These are phyloP conservation scores for Cladobotryum protrusum DNA, from an alignment of 2,329 filamentous ascomycete species.

Conservation along the genomic window DNA sequence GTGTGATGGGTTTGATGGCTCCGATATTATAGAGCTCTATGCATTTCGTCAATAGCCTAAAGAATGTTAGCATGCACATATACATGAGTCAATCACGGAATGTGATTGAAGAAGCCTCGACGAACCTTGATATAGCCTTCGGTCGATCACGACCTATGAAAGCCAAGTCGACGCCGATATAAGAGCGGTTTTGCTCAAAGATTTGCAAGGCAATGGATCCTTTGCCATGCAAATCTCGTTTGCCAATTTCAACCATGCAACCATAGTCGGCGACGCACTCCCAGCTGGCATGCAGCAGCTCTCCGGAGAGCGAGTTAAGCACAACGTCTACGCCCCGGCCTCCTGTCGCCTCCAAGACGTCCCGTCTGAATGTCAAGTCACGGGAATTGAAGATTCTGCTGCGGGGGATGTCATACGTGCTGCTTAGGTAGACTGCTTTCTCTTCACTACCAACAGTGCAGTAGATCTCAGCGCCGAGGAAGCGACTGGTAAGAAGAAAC, in stretches of 20 bases:
- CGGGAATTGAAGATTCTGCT: slow-evolving; percentile 23
- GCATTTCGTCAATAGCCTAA: slow-evolving; percentile 2
- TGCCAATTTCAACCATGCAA: slow-evolving; percentile 30
- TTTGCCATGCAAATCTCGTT: slow-evolving; percentile 27
- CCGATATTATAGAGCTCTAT: slow-evolving; percentile 3
- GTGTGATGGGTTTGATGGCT: not conserved
- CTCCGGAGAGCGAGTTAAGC: slow-evolving; percentile 25
- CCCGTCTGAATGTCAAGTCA: slow-evolving; percentile 18
- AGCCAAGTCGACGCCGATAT: slow-evolving; percentile 26
- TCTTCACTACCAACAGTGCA: slow-evolving; percentile 19
- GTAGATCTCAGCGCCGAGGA: slow-evolving; percentile 28
- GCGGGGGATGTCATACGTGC: slow-evolving; percentile 9
- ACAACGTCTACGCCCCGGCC: slow-evolving; percentile 25
- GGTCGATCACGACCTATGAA: slow-evolving; percentile 1
- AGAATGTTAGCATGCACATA: not conserved
- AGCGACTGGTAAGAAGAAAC: too few species aligned
- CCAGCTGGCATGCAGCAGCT: slow-evolving; percentile 27
- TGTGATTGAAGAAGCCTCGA: not conserved
- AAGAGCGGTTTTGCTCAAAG: slow-evolving; percentile 31
- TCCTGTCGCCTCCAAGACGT: slow-evolving; percentile 17
- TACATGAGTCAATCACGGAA: not conserved
- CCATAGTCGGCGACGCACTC: slow-evolving; percentile 30
- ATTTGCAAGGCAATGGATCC: slow-evolving; percentile 36
- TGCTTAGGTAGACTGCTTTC: slow-evolving; percentile 20
- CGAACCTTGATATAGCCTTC: not conserved